Evolutionary conservation across 257 asterid genomes (phyloP).

Genomic region (Solanum tarapatanum): DNA sequence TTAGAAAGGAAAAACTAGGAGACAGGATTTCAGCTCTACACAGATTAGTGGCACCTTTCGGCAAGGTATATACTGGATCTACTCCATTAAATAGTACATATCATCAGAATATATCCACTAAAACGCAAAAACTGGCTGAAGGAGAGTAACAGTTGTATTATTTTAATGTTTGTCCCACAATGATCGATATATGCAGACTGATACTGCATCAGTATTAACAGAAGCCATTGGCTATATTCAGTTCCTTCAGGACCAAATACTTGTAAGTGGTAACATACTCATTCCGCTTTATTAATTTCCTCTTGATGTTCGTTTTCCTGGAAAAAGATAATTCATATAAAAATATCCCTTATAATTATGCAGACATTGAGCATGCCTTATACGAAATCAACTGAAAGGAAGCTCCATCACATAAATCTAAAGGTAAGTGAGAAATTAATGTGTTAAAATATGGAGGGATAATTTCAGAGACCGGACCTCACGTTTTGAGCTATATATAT

Average conservation of each 20-base stretch:
- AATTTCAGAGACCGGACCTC: neutral
- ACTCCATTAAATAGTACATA: neutral
- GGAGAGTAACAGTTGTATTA: neutral
- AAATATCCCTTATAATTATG: neutral
- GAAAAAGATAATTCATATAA: neutral
- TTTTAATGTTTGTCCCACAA: neutral
- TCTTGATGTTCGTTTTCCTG: neutral
- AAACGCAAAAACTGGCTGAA: neutral
- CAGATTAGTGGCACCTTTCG: conserved; percentile 32
- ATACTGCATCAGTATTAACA: conserved; percentile 28
- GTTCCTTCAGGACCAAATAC: conserved; percentile 24
- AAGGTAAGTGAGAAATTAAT: neutral
- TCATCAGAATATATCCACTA: conserved; percentile 14
- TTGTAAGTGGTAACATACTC: neutral
- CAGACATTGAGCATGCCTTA: conserved; percentile 18
- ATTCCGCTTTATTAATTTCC: neutral
- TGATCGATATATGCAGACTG: conserved; percentile 16
- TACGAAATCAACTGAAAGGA: conserved; percentile 5
- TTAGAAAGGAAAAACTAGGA: conserved; percentile 23
- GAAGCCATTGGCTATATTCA: conserved; percentile 27
- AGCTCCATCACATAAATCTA: neutral
- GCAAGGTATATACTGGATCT: conserved; percentile 13
- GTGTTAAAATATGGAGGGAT: neutral
- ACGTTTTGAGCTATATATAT: neutral
- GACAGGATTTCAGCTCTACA: conserved; percentile 33